Evolutionary conservation across 805 yeast species (phyloP).

Genomic region (Starmerella stigmatis): DNA sequence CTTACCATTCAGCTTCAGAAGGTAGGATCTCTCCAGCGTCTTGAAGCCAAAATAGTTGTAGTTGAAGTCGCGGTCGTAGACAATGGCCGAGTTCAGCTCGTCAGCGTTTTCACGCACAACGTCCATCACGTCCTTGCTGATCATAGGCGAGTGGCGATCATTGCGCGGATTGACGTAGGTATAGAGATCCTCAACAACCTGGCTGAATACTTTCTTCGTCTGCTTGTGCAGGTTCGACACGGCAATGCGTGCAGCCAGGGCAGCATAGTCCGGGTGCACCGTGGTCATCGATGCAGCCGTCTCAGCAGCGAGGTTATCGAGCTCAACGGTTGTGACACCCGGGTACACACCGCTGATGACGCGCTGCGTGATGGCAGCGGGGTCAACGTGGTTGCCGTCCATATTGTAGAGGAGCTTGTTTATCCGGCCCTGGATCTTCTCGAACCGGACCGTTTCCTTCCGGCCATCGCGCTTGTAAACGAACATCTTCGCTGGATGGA

Average conservation of each 20-base stretch:
- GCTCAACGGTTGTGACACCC: conserved; percentile 89
- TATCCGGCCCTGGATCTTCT: conserved; percentile 91
- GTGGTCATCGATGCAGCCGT: conserved; percentile 97
- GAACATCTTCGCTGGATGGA: conserved; percentile 42
- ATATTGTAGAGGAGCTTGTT: conserved; percentile 90
- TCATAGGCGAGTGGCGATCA: conserved; percentile 54
- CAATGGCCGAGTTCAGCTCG: conserved; percentile 61
- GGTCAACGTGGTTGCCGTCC: conserved; percentile 83
- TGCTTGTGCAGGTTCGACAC: conserved; percentile 90
- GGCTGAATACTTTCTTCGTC: conserved; percentile 76
- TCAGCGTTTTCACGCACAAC: conserved; percentile 55
- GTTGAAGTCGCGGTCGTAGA: conserved; percentile 64
- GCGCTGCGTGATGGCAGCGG: conserved; percentile 90
- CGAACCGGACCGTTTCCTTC: conserved; percentile 88
- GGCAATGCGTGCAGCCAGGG: conserved; percentile 90
- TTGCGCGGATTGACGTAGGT: conserved; percentile 74
- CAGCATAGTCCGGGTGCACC: conserved; percentile 94
- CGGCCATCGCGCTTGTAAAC: conserved; percentile 90
- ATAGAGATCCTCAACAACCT: conserved; percentile 62
- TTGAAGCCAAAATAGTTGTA: conserved; percentile 82
- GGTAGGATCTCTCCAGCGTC: conserved; percentile 81
- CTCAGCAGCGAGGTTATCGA: conserved; percentile 81
- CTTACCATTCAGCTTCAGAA: conserved; percentile 51
- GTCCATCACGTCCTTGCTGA: conserved; percentile 54
- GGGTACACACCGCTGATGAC: conserved; percentile 93